A percentile compares a stretch with the other conserved stretches of the same genome.
Conservation (phyloP, 2,329 filamentous ascomycete genomes). For the Neoscytalidium dimidiatum region DNA sequence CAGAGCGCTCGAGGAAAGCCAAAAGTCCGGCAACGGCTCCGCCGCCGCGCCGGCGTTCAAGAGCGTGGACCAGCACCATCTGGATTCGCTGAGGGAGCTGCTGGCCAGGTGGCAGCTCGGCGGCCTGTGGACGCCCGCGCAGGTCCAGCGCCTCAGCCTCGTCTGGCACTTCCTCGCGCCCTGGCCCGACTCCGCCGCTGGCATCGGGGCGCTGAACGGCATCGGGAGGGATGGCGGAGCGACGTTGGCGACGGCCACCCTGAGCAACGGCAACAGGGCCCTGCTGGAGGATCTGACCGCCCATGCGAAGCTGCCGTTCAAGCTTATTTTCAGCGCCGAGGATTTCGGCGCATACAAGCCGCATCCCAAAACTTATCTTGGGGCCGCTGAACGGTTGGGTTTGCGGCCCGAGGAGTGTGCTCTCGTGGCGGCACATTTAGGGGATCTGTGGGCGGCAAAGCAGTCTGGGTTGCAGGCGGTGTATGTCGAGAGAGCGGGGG, state of each 20-base stretch:
- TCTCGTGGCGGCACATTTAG: conserved; percentile 76
- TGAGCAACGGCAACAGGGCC: conserved; percentile 73
- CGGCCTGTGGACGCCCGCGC: conserved; percentile 56
- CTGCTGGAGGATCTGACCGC: conserved; percentile 66
- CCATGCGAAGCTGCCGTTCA: conserved; percentile 63
- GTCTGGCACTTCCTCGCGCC: conserved; percentile 73
- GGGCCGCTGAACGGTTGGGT: conserved; percentile 63
- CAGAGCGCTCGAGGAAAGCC: neutral
- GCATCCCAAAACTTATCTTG: conserved; percentile 65
- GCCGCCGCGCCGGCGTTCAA: conserved; percentile 55
- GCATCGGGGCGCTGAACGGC: conserved; percentile 56
- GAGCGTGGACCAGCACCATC: conserved; percentile 72
- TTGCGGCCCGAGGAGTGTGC: conserved; percentile 63
- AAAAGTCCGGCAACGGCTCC: conserved; percentile 25
- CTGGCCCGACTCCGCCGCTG: conserved; percentile 66
- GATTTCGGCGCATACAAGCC: conserved; percentile 78
- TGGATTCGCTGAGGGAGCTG: conserved; percentile 61
- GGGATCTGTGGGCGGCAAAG: conserved; percentile 68
- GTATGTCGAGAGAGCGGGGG: conserved; percentile 68
- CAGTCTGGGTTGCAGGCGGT: conserved; percentile 66
- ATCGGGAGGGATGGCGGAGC: neutral
- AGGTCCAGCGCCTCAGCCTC: conserved; percentile 50
- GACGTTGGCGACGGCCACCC: conserved; percentile 61
- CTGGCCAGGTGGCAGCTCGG: conserved; percentile 58
- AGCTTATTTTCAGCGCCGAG: conserved; percentile 65